A percentile compares a stretch with the other conserved stretches of the same genome.
Conservation (phyloP, 2,329 filamentous ascomycete species). For the Rhynchosporium secalis region DNA sequence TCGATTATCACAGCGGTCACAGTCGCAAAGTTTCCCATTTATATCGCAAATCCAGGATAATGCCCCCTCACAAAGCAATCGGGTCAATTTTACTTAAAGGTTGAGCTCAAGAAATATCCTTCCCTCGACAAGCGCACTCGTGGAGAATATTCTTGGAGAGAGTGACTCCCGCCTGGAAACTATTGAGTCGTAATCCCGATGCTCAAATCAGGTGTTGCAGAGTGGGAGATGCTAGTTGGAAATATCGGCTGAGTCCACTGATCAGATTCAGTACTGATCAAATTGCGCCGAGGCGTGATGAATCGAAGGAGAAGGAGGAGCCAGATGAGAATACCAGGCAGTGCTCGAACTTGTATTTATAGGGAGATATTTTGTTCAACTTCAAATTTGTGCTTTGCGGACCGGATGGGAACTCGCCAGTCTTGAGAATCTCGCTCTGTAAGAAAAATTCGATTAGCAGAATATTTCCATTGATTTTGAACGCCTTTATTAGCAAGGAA, state of each 20-base stretch:
- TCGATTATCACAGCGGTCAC: not conserved
- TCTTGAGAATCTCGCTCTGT: too few relatives aligned
- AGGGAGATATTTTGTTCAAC: too few relatives aligned
- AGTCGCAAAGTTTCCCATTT: not conserved
- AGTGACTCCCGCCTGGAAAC: slow-evolving; percentile 1
- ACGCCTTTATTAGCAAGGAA: too few relatives aligned
- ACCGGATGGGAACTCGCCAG: too few relatives aligned
- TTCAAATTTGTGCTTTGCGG: too few relatives aligned
- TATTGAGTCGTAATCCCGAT: not conserved
- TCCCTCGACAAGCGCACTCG: not conserved
- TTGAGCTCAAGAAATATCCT: not conserved
- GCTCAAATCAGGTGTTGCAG: not conserved
- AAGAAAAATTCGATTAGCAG: too few relatives aligned
- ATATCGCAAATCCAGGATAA: not conserved
- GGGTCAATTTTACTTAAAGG: not conserved
- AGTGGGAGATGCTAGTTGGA: not conserved
- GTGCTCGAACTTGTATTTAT: too few relatives aligned
- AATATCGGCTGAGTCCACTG: not conserved
- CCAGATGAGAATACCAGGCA: too few relatives aligned
- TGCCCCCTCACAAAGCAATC: not conserved
- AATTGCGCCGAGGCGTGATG: not conserved
- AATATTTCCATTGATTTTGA: too few relatives aligned
- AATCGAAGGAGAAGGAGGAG: not conserved
- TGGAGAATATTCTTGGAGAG: not conserved
- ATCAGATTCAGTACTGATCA: not conserved